These are phyloP conservation scores for Casaregolazyma lundiana DNA, from an alignment of 1,139 yeast genomes.

Conservation along the genomic window DNA sequence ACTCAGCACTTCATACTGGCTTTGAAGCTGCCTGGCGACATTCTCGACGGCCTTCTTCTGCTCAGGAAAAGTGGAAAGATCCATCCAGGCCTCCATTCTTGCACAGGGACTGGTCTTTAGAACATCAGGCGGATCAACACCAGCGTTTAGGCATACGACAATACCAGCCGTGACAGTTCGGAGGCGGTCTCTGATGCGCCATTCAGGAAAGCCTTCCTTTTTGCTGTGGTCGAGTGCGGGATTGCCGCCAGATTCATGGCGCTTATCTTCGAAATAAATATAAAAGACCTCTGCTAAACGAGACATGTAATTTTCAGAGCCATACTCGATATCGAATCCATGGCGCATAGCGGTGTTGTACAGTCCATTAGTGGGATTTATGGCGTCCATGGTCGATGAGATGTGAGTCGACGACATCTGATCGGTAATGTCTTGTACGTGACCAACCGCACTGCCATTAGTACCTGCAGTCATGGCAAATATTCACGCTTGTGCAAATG, in stretches of 20 bases:
- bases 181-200: conserved; percentile 92
- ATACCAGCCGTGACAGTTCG: conserved; percentile 94
- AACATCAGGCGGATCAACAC: conserved; percentile 97
- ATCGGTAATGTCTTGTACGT: neutral
- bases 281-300: conserved; percentile 65
- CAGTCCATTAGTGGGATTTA: conserved; percentile 8
- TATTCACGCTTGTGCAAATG: neutral
- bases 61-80: conserved; percentile 78
- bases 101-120: conserved; percentile 94
- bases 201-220: conserved; percentile 60
- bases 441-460: neutral
- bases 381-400: conserved; percentile 1
- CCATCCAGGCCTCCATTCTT: conserved; percentile 88
- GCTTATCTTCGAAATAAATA: conserved; percentile 80
- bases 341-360: conserved; percentile 45
- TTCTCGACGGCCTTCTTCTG: conserved; percentile 89
- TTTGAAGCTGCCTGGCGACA: conserved; percentile 81
- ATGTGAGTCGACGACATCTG: conserved; percentile 1
- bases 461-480: neutral
- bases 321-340: conserved; percentile 71
- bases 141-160: conserved; percentile 82
- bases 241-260: conserved; percentile 87
- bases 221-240: conserved; percentile 54
- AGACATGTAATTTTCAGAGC: conserved; percentile 58
- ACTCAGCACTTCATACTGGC: conserved; percentile 85